A percentile compares a stretch with the other conserved stretches of the same genome.
phyloP scores from a whole-genome alignment of 345 rosid species.

The Eucalyptus tenuipes region DNA sequence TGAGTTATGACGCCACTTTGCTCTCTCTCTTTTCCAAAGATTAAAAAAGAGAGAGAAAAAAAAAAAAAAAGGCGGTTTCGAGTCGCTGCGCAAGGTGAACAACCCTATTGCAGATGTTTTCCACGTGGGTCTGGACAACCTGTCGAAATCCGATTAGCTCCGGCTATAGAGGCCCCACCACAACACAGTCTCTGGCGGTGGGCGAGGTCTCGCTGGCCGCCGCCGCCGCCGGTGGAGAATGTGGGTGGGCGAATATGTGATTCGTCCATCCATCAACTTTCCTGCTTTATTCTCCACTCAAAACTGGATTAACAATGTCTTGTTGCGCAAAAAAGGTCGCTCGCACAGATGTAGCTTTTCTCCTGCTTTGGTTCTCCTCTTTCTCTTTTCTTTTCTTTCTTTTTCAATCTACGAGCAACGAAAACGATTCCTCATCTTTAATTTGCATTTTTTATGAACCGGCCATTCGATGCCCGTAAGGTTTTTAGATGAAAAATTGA shows the following conservation, averaged over 20 bases:
- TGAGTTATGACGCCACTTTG: not conserved
- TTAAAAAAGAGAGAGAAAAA: not conserved
- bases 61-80: not conserved
- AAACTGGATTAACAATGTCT: not conserved
- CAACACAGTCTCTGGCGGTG: not conserved
- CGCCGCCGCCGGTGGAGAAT: not conserved
- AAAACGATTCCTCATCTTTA: not conserved
- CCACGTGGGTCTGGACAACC: not conserved
- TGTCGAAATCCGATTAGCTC: not conserved
- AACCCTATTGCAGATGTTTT: not conserved
- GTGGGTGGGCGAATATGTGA: not conserved
- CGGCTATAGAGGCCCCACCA: not conserved
- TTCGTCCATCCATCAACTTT: not conserved
- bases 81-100: not conserved
- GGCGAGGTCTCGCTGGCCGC: not conserved
- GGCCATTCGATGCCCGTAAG: not conserved
- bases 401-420: not conserved
- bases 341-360: not conserved
- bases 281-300: not conserved
- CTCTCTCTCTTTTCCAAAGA: not conserved
- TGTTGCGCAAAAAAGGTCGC: not conserved
- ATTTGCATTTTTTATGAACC: not conserved
- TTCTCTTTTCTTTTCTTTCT: too few species aligned
- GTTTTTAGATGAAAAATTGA: not conserved
- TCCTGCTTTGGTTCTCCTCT: not conserved